Evolutionary conservation across 2,329 filamentous ascomycete genomes (phyloP).

Genomic region (Penicillium corylophilum): DNA sequence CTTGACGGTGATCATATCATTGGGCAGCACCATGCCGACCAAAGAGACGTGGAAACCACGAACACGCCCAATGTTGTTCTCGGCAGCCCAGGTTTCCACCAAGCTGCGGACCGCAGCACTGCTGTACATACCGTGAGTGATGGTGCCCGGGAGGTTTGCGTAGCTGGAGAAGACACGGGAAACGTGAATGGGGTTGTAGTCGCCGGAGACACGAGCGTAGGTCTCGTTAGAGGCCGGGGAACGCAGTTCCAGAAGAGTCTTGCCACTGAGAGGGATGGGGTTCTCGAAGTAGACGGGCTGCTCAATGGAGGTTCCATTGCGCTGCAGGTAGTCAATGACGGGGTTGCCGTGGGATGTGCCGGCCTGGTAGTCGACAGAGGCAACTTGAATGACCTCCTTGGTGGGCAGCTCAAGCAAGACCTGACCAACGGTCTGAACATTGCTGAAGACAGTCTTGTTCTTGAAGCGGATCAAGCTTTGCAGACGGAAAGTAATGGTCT

Average conservation of each 20-base stretch:
- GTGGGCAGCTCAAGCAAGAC: slow-evolving; percentile 91
- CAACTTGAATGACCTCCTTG: slow-evolving; percentile 96
- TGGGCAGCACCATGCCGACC: slow-evolving; percentile 97
- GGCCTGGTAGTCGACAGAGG: slow-evolving; percentile 93
- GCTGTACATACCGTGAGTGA: slow-evolving; percentile 99
- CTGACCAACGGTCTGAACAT: slow-evolving; percentile 86
- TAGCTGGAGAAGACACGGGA: slow-evolving; percentile 95
- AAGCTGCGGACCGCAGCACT: slow-evolving; percentile 93
- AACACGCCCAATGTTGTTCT: slow-evolving; percentile 97
- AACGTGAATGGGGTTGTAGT: slow-evolving; percentile 99
- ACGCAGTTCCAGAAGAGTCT: slow-evolving; percentile 81
- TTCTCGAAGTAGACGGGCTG: slow-evolving; percentile 98
- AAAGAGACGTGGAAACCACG: slow-evolving; percentile 95
- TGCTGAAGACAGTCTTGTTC: slow-evolving; percentile 89
- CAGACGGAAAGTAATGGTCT: slow-evolving; percentile 94
- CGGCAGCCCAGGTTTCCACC: slow-evolving; percentile 97
- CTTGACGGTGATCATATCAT: slow-evolving; percentile 92
- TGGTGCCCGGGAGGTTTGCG: slow-evolving; percentile 91
- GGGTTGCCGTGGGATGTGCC: slow-evolving; percentile 92
- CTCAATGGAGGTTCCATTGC: slow-evolving; percentile 87
- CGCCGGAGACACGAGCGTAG: slow-evolving; percentile 94
- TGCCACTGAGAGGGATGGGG: slow-evolving; percentile 90
- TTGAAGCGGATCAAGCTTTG: slow-evolving; percentile 91
- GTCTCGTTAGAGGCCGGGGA: slow-evolving; percentile 96
- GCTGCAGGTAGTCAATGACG: slow-evolving; percentile 91